phyloP scores from a whole-genome alignment of 1,284 basidiomycete species.

The Ustilago tritici region DNA sequence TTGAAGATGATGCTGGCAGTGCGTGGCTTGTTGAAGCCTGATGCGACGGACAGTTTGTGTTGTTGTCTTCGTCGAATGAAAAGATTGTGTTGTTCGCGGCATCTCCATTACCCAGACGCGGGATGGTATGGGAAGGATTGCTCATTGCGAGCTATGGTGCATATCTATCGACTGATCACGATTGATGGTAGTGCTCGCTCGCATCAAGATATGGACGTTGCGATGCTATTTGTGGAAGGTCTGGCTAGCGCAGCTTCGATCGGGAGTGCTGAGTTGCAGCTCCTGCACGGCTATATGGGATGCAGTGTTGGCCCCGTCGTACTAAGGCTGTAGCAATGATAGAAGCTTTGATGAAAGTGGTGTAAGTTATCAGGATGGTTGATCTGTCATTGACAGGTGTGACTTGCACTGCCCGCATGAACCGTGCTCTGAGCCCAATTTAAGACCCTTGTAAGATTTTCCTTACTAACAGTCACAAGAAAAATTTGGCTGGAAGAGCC shows the following conservation, averaged over 20 bases:
- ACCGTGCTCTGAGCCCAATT: constrained; percentile 14
- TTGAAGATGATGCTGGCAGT: constrained; percentile 4
- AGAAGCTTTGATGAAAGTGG: neutral
- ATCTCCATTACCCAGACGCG: constrained; percentile 8
- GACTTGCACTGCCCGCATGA: constrained; percentile 2
- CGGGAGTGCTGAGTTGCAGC: neutral
- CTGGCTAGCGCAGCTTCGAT: neutral
- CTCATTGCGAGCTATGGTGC: constrained; percentile 11
- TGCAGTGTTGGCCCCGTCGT: neutral
- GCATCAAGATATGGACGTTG: neutral
- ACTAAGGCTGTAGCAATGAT: neutral
- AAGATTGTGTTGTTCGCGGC: constrained; percentile 15
- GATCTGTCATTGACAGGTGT: neutral
- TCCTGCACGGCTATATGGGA: neutral
- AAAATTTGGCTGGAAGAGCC: constrained; percentile 9
- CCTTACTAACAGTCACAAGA: neutral
- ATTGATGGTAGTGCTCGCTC: neutral
- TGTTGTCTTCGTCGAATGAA: constrained; percentile 22
- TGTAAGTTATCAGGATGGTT: neutral
- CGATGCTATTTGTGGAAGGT: neutral
- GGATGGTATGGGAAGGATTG: constrained; percentile 8
- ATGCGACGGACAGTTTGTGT: neutral
- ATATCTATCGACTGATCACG: neutral
- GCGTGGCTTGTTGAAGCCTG: neutral
- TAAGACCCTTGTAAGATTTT: constrained; percentile 25